These are phyloP conservation scores for Ceratocystis harringtonii DNA, from an alignment of 2,329 filamentous ascomycete species.

Conservation along the genomic window DNA sequence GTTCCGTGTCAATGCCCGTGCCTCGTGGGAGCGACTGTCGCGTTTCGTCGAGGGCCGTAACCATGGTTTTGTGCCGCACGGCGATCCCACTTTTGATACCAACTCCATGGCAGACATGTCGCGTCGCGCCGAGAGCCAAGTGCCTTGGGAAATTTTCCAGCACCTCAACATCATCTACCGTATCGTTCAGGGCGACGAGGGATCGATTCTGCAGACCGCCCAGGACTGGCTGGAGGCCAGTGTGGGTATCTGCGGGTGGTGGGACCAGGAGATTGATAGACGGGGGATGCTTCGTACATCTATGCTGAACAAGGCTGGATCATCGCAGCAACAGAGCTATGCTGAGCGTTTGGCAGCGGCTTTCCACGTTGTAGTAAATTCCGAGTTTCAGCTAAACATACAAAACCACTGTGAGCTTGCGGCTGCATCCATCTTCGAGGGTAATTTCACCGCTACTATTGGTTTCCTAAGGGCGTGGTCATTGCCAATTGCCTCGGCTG, in stretches of 20 bases:
- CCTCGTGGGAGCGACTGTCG: slow-evolving; percentile 54
- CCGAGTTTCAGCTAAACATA: slow-evolving; percentile 63
- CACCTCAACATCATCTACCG: slow-evolving; percentile 68
- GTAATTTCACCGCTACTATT: slow-evolving; percentile 62
- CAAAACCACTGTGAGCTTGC: slow-evolving; percentile 65
- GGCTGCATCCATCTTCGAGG: slow-evolving; percentile 68
- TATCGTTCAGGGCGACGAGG: slow-evolving; percentile 59
- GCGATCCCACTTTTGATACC: slow-evolving; percentile 25
- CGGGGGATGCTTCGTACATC: slow-evolving; percentile 29
- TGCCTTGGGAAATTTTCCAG: slow-evolving; percentile 84
- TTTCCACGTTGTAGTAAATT: slow-evolving; percentile 52
- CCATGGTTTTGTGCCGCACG: slow-evolving; percentile 26
- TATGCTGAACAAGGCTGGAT: slow-evolving; percentile 10
- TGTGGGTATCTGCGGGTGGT: slow-evolving; percentile 74
- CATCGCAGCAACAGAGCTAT: slow-evolving; percentile 41
- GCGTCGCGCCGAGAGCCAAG: slow-evolving; percentile 66
- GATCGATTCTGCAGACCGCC: slow-evolving; percentile 59
- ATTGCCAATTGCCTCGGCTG: slow-evolving; percentile 57
- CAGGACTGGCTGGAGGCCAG: slow-evolving; percentile 90
- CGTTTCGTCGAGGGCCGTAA: slow-evolving; percentile 58
- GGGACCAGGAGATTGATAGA: slow-evolving; percentile 76
- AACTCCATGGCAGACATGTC: slow-evolving; percentile 47
- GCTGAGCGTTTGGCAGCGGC: slow-evolving; percentile 55
- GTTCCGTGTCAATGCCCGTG: slow-evolving; percentile 61
- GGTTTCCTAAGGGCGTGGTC: slow-evolving; percentile 67